phyloP scores from a whole-genome alignment of 1,284 basidiomycete genomes.

The Leccinum ponderosum region DNA sequence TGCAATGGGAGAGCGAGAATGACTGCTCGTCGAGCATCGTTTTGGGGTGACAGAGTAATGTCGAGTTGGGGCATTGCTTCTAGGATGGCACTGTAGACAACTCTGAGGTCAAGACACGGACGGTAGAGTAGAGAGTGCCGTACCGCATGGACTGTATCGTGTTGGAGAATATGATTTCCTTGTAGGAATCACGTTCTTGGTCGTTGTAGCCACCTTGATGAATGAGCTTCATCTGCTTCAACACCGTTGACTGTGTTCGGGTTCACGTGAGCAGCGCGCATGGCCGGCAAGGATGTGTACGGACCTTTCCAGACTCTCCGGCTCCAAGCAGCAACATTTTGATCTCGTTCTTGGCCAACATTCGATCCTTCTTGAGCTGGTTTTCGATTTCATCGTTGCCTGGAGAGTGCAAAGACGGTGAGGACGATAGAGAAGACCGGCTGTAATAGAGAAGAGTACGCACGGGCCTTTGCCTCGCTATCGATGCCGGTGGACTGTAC shows the following conservation, averaged over 20 bases:
- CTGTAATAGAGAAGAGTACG: constrained; percentile 36
- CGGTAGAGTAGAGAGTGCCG: constrained; percentile 19
- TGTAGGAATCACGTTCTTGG: constrained; percentile 92
- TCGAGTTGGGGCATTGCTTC: constrained; percentile 79
- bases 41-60: constrained; percentile 61
- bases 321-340: constrained; percentile 92
- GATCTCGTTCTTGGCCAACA: constrained; percentile 93
- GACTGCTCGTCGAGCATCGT: constrained; percentile 75
- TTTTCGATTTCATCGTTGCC: constrained; percentile 96
- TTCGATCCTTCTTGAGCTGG: constrained; percentile 90
- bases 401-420: constrained; percentile 27
- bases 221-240: constrained; percentile 98
- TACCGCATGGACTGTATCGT: constrained; percentile 95
- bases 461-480: constrained; percentile 81
- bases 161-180: constrained; percentile 97
- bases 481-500: constrained; percentile 70
- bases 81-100: constrained; percentile 71
- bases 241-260: constrained; percentile 73
- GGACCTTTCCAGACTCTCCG: constrained; percentile 89
- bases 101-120: background rate
- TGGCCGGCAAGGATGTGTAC: constrained; percentile 12
- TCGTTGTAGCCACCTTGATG: constrained; percentile 91
- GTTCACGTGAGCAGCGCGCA: background rate
- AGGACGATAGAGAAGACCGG: background rate
- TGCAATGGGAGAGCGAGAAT: constrained; percentile 85